Evolutionary conservation across 129 eudicot species (phyloP).

Genomic region (Apium graveolens): DNA sequence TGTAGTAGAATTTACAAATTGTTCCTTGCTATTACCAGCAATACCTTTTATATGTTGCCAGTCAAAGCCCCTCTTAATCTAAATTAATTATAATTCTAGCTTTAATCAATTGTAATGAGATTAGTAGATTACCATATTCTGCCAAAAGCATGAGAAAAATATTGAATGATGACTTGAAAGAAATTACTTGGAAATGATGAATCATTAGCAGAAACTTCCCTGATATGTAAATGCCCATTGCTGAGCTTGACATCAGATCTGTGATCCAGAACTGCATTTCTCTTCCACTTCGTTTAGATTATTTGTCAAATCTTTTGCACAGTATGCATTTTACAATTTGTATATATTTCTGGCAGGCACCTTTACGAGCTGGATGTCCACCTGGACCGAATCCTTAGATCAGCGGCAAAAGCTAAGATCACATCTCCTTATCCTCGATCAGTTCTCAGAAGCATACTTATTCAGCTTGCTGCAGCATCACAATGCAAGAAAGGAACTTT

Average conservation of each 20-base stretch:
- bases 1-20: not conserved
- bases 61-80: not conserved
- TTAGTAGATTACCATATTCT: not conserved
- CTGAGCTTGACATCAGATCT: not conserved
- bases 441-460: conserved; percentile 54
- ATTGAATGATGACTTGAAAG: not conserved
- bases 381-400: conserved; percentile 66
- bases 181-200: not conserved
- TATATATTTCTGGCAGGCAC: conserved; percentile 27
- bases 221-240: not conserved
- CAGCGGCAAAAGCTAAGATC: conserved; percentile 71
- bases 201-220: not conserved
- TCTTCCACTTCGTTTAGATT: not conserved
- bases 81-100: not conserved
- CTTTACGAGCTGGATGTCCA: conserved; percentile 87
- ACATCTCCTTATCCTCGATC: conserved; percentile 58
- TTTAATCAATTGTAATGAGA: not conserved
- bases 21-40: not conserved
- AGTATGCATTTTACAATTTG: conserved; percentile 2
- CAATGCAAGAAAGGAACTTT: conserved; percentile 73
- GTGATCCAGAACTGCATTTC: not conserved
- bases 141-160: not conserved
- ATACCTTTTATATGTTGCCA: not conserved
- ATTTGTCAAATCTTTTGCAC: not conserved
- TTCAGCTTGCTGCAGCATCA: conserved; percentile 69